phyloP scores from a whole-genome alignment of 306 rosid species.

The Sicyos edulis region DNA sequence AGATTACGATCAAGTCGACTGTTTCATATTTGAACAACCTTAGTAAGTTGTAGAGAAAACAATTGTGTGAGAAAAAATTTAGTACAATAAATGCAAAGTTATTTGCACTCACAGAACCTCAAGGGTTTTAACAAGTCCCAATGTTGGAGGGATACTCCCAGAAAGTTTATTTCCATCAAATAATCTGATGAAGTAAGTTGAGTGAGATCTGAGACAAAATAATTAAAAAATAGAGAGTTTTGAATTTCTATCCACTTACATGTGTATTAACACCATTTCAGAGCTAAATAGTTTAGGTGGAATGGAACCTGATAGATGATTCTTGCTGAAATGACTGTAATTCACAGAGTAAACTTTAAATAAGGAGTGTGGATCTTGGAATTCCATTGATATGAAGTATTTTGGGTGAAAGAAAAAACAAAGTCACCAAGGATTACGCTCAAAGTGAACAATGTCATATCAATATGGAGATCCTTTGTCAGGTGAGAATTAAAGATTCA shows the following conservation, averaged over 20 bases:
- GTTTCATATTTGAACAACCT: slow-evolving; percentile 31
- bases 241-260: slow-evolving; percentile 47
- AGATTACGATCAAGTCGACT: slow-evolving; percentile 91
- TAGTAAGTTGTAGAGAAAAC: slow-evolving; percentile 7
- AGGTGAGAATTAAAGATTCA: not conserved
- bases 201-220: not conserved
- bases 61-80: not conserved
- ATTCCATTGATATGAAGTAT: no score
- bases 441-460: no score
- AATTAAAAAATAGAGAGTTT: not conserved
- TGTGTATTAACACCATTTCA: slow-evolving; percentile 66
- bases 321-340: slow-evolving; percentile 93
- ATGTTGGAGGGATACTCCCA: slow-evolving; percentile 61
- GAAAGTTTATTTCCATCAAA: slow-evolving; percentile 66
- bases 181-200: slow-evolving; percentile 40
- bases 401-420: no score
- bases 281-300: slow-evolving; percentile 61
- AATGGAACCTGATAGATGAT: slow-evolving; percentile 72
- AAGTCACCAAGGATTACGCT: no score
- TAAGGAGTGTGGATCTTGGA: slow-evolving; percentile 1
- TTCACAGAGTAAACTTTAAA: slow-evolving; percentile 11
- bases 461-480: no score
- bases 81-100: slow-evolving; percentile 15
- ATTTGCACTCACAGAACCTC: slow-evolving; percentile 86
- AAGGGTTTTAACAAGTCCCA: slow-evolving; percentile 67